Conservation (phyloP, 352 stramenopile genomes). For the Pythium angustatum region DNA sequence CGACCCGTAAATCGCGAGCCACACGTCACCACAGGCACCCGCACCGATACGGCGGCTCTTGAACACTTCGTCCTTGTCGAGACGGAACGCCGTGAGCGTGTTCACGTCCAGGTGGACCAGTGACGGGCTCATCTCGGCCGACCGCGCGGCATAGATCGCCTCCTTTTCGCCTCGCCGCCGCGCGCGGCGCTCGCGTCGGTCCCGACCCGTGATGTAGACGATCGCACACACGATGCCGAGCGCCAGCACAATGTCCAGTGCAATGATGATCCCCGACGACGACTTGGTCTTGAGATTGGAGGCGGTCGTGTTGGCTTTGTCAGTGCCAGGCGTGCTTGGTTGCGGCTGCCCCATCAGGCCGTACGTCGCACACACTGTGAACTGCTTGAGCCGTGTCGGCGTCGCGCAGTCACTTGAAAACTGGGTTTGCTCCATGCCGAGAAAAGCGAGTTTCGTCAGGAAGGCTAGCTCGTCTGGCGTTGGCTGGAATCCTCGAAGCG, state of each 20-base stretch:
- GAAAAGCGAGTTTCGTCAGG: conserved; percentile 1
- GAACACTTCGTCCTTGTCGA: conserved; percentile 10
- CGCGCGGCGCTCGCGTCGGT: neutral
- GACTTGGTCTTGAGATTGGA: neutral
- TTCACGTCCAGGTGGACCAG: neutral
- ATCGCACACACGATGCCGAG: conserved; percentile 1
- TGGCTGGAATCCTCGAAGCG: conserved; percentile 6
- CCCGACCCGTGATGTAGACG: neutral
- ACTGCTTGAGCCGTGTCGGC: conserved; percentile 2
- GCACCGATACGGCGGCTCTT: conserved; percentile 14
- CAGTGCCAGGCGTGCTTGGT: neutral
- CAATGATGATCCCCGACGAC: neutral
- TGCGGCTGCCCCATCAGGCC: too few species aligned
- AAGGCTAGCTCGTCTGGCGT: neutral
- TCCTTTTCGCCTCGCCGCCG: neutral
- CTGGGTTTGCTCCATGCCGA: conserved; percentile 8
- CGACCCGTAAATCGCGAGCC: conserved; percentile 24
- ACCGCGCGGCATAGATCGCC: conserved; percentile 1
- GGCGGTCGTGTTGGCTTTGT: neutral
- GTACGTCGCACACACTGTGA: neutral
- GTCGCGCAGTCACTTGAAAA: conserved; percentile 1
- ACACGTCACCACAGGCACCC: conserved; percentile 17
- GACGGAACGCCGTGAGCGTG: neutral
- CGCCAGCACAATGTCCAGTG: conserved; percentile 5
- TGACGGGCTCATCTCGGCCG: neutral